Percentiles rank a stretch among this genome's conserved stretches.
These are phyloP conservation scores for Boletus coccyginus DNA, from an alignment of 768 basidiomycete species.

Conservation along the genomic window DNA sequence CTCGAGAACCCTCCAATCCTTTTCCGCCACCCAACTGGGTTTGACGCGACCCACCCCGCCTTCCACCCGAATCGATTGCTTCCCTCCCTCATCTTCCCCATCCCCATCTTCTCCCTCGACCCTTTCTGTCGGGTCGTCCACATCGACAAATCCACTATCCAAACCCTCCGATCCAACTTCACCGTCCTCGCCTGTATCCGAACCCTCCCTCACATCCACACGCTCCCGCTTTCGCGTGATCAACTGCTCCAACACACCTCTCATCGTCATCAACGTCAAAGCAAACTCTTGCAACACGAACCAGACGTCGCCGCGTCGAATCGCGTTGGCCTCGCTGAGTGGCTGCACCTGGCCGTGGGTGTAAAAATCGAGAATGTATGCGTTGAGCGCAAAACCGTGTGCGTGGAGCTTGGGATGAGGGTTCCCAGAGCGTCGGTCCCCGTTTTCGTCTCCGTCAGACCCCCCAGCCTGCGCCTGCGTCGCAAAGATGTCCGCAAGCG, in stretches of 20 bases:
- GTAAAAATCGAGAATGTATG: conserved; percentile 68
- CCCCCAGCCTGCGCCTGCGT: conserved; percentile 16
- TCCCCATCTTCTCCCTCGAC: conserved; percentile 15
- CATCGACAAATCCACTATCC: conserved; percentile 34
- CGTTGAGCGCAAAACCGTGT: conserved; percentile 46
- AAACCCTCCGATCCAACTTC: conserved; percentile 14
- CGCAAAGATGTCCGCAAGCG: conserved; percentile 38
- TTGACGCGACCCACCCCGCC: conserved; percentile 9
- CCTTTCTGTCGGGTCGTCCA: conserved; percentile 30
- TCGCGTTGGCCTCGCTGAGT: conserved; percentile 51
- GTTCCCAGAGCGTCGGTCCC: background rate
- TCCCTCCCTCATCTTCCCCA: conserved; percentile 23
- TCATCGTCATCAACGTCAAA: conserved; percentile 48
- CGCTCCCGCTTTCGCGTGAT: conserved; percentile 29
- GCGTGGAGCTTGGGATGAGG: background rate
- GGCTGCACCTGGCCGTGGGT: conserved; percentile 56
- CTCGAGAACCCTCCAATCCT: conserved; percentile 56
- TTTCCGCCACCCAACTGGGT: conserved; percentile 40
- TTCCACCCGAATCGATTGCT: background rate
- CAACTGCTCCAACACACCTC: conserved; percentile 48
- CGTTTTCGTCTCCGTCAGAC: background rate
- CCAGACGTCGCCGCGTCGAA: conserved; percentile 65
- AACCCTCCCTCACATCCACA: conserved; percentile 8
- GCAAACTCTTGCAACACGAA: conserved; percentile 58
- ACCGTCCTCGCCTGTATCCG: conserved; percentile 11